A percentile compares a stretch with the other conserved stretches of the same genome.
phyloP scores from a whole-genome alignment of 2,329 filamentous ascomycete species.

The Alternaria rosae region DNA sequence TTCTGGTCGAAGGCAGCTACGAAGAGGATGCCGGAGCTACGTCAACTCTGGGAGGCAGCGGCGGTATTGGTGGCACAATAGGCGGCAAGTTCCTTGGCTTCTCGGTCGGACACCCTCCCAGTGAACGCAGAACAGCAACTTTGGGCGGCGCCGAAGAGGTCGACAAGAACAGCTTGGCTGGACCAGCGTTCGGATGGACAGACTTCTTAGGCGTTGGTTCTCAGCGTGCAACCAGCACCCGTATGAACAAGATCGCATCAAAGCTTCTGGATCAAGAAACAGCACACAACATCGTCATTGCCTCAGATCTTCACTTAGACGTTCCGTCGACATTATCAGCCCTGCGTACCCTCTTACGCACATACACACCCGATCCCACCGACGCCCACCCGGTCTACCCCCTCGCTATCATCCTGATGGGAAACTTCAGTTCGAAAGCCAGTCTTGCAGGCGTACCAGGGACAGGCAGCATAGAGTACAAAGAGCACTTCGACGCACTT shows the following conservation, averaged over 20 bases:
- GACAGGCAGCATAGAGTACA: conserved; percentile 91
- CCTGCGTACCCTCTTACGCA: conserved; percentile 76
- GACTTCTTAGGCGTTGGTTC: conserved; percentile 94
- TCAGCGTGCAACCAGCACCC: conserved; percentile 79
- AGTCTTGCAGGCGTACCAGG: conserved; percentile 69
- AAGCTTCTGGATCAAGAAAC: conserved; percentile 62
- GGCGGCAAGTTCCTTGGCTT: conserved; percentile 92
- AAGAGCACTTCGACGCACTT: conserved; percentile 91
- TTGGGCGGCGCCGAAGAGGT: conserved; percentile 69
- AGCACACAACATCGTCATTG: conserved; percentile 70
- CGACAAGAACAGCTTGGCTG: conserved; percentile 48
- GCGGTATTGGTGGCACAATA: conserved; percentile 86
- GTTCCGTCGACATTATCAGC: conserved; percentile 82
- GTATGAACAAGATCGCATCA: conserved; percentile 82
- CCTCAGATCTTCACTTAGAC: conserved; percentile 88
- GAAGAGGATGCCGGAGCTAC: conserved; percentile 79
- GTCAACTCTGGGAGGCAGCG: conserved; percentile 70
- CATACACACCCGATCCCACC: conserved; percentile 67
- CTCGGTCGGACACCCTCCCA: conserved; percentile 89
- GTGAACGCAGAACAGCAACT: conserved; percentile 81
- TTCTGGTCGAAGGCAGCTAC: conserved; percentile 94
- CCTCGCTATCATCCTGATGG: conserved; percentile 80
- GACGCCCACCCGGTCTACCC: conserved; percentile 69
- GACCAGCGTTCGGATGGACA: conserved; percentile 82
- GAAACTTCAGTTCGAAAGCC: conserved; percentile 75